Evolutionary conservation across 1,139 yeast genomes (phyloP).

Genomic region (Yamadazyma atlantica): DNA sequence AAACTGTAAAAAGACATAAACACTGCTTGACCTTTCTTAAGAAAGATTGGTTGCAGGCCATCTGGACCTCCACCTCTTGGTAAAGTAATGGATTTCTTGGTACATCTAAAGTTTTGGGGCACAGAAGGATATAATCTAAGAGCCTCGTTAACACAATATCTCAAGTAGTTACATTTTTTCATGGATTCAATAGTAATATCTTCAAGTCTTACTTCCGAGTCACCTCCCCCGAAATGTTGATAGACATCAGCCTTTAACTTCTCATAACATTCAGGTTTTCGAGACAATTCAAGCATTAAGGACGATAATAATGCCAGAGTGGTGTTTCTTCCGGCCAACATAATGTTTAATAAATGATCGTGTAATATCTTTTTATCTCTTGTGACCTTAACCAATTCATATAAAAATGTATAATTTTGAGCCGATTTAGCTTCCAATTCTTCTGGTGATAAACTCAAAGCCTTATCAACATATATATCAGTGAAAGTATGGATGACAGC

Average conservation of each 20-base stretch:
- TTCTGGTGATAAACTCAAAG: slow-evolving; percentile 23
- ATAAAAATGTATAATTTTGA: slow-evolving; percentile 45
- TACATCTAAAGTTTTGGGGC: slow-evolving; percentile 48
- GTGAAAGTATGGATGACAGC: slow-evolving; percentile 29
- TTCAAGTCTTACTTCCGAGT: slow-evolving; percentile 12
- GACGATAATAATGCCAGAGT: slow-evolving; percentile 50
- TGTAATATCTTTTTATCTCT: slow-evolving; percentile 45
- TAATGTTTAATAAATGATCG: slow-evolving; percentile 47
- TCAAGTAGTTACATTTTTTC: slow-evolving; percentile 50
- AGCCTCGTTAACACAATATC: slow-evolving; percentile 48
- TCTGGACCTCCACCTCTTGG: slow-evolving; percentile 58
- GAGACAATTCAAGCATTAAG: slow-evolving; percentile 39
- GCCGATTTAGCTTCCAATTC: slow-evolving; percentile 26
- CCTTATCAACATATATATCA: slow-evolving; percentile 24
- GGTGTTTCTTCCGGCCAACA: slow-evolving; percentile 54
- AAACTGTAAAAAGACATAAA: slow-evolving; percentile 40
- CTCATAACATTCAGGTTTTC: slow-evolving; percentile 36
- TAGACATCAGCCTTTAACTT: slow-evolving; percentile 35
- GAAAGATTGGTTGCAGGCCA: slow-evolving; percentile 39
- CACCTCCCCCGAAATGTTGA: slow-evolving; percentile 26
- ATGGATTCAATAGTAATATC: slow-evolving; percentile 42
- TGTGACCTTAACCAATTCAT: slow-evolving; percentile 46
- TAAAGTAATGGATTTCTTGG: slow-evolving; percentile 42
- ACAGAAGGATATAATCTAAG: slow-evolving; percentile 56
- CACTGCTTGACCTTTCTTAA: slow-evolving; percentile 45